A percentile compares a stretch with the other conserved stretches of the same genome.
These are phyloP conservation scores for Colletotrichum tanaceti DNA, from an alignment of 2,329 filamentous ascomycete genomes.

Conservation along the genomic window DNA sequence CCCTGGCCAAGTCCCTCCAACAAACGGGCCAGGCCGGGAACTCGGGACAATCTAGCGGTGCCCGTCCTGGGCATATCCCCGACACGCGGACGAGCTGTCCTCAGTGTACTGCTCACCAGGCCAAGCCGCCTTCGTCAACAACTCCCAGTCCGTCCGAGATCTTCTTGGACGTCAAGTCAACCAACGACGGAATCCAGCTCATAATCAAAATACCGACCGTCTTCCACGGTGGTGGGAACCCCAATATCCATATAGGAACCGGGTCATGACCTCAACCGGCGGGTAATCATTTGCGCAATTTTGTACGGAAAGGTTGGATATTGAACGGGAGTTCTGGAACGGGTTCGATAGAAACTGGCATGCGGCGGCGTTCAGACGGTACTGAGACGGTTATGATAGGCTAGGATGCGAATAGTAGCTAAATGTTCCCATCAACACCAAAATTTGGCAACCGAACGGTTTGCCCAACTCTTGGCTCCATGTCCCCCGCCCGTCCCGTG, in stretches of 20 bases:
- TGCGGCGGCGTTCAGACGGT: slow-evolving; percentile 40
- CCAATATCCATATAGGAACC: slow-evolving; percentile 49
- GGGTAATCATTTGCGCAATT: slow-evolving; percentile 2
- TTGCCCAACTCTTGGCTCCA: slow-evolving; percentile 22
- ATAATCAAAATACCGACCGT: slow-evolving; percentile 69
- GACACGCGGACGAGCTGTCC: slow-evolving; percentile 47
- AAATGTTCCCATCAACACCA: slow-evolving; percentile 9
- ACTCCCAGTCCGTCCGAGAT: slow-evolving; percentile 63
- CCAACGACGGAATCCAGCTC: slow-evolving; percentile 67
- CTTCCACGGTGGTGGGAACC: slow-evolving; percentile 55
- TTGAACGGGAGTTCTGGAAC: slow-evolving; percentile 32
- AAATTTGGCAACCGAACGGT: slow-evolving; percentile 11
- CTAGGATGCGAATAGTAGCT: slow-evolving; percentile 11
- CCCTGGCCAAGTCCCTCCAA: slow-evolving; percentile 53
- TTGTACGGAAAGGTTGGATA: slow-evolving; percentile 7
- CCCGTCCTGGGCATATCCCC: slow-evolving; percentile 32
- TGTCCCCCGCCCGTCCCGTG: slow-evolving; percentile 19
- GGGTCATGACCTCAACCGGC: slow-evolving; percentile 23
- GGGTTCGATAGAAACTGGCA: slow-evolving; percentile 31
- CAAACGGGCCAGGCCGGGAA: slow-evolving; percentile 49
- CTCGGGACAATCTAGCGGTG: slow-evolving; percentile 11
- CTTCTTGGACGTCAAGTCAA: slow-evolving; percentile 68
- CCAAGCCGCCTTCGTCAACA: slow-evolving; percentile 50
- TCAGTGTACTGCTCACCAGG: slow-evolving; percentile 22
- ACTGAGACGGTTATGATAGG: slow-evolving; percentile 22